phyloP scores from a whole-genome alignment of 2,329 filamentous ascomycete genomes.

The Fusarium sp. region DNA sequence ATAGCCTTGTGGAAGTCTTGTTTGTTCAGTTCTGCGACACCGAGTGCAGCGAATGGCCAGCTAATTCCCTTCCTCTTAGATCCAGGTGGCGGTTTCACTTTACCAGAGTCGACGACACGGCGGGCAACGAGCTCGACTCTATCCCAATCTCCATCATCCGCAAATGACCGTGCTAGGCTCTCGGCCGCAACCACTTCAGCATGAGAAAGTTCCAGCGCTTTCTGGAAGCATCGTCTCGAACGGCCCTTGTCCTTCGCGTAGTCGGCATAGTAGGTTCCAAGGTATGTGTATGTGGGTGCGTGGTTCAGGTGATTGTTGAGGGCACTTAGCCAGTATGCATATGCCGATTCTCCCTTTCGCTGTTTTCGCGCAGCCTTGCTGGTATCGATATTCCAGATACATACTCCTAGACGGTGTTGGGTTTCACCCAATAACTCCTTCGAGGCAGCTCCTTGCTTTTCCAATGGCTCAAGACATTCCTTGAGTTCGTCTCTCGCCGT shows the following conservation, averaged over 20 bases:
- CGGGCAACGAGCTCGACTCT: conserved; percentile 92
- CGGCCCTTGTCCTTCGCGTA: conserved; percentile 89
- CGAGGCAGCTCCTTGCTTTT: conserved; percentile 64
- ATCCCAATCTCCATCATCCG: conserved; percentile 94
- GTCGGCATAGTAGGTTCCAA: conserved; percentile 91
- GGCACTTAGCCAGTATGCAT: conserved; percentile 83
- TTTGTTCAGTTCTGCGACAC: conserved; percentile 93
- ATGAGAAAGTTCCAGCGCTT: conserved; percentile 91
- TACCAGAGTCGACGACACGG: conserved; percentile 93
- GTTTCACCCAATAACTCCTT: conserved; percentile 85
- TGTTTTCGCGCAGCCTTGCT: conserved; percentile 80
- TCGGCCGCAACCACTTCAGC: conserved; percentile 90
- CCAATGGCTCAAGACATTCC: conserved; percentile 72
- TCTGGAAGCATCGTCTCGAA: conserved; percentile 93
- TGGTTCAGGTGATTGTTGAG: conserved; percentile 89
- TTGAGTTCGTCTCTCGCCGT: conserved; percentile 76
- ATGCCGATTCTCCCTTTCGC: conserved; percentile 76
- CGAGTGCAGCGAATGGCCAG: conserved; percentile 95
- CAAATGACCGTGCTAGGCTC: conserved; percentile 85
- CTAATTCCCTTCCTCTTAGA: conserved; percentile 93
- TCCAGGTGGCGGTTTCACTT: conserved; percentile 87
- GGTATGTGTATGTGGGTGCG: conserved; percentile 89
- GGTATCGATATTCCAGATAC: conserved; percentile 84
- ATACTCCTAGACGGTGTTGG: conserved; percentile 87
- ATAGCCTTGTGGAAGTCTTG: conserved; percentile 91